These are phyloP conservation scores for Auricularia sp. DNA, from an alignment of 768 basidiomycete genomes.

Conservation along the genomic window DNA sequence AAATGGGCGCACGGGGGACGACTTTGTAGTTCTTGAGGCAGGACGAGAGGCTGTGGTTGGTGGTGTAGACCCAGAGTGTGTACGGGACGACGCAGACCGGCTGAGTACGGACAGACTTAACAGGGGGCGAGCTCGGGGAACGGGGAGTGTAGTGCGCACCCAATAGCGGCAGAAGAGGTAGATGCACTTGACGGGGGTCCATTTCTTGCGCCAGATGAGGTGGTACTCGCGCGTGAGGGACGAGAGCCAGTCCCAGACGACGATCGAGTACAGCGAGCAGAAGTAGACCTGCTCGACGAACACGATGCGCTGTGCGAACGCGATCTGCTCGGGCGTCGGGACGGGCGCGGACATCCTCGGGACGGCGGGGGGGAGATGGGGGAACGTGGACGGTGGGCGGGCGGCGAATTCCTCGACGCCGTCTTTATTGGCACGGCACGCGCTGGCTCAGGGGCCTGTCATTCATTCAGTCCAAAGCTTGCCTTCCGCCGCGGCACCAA, in stretches of 20 bases:
- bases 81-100: conserved; percentile 73
- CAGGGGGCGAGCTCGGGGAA: conserved; percentile 17
- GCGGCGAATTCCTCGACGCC: neutral
- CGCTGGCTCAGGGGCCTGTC: too few species aligned
- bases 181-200: conserved; percentile 76
- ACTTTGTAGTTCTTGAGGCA: conserved; percentile 62
- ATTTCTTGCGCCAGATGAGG: conserved; percentile 48
- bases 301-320: neutral
- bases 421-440: too few species aligned
- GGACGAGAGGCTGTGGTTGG: conserved; percentile 51
- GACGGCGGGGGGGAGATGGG: neutral
- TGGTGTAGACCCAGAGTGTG: conserved; percentile 64
- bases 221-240: conserved; percentile 68
- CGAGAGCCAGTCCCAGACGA: conserved; percentile 80
- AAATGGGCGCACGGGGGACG: neutral
- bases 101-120: conserved; percentile 50
- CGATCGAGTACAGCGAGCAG: conserved; percentile 76
- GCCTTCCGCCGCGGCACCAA: too few species aligned
- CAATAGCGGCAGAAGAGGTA: conserved; percentile 64
- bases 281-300: conserved; percentile 60
- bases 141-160: conserved; percentile 20
- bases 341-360: neutral
- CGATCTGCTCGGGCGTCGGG: neutral
- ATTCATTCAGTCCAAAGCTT: too few species aligned
- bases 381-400: neutral